These are phyloP conservation scores for Alisma plantagoaquatica DNA, from an alignment of 106 monocot species.

Conservation along the genomic window DNA sequence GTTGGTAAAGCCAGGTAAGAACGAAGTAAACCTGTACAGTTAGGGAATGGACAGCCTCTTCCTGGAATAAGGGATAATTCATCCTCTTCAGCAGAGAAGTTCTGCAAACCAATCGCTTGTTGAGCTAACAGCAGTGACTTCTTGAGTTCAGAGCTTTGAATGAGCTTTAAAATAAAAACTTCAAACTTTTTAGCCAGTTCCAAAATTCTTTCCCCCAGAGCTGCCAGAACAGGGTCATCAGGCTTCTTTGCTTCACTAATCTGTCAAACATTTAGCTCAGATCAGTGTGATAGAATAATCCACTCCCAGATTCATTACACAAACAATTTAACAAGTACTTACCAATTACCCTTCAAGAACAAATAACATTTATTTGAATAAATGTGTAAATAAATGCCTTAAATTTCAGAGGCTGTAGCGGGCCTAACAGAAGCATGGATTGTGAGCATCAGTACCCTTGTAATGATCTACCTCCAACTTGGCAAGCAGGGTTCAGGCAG, in stretches of 20 bases:
- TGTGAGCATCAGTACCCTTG: too few relatives aligned
- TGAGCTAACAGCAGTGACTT: conserved; percentile 26
- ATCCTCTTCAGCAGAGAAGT: background rate
- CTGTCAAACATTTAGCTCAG: too few relatives aligned
- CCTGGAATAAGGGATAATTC: conserved; percentile 12
- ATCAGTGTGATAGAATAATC: too few relatives aligned
- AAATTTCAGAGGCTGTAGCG: too few relatives aligned
- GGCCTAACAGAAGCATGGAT: too few relatives aligned
- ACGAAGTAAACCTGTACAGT: conserved; percentile 39
- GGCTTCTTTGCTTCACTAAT: conserved; percentile 49
- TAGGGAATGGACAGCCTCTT: conserved; percentile 51
- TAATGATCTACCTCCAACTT: too few relatives aligned
- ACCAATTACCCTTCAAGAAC: too few relatives aligned
- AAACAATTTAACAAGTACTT: too few relatives aligned
- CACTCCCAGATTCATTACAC: too few relatives aligned
- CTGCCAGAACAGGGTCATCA: conserved; percentile 65
- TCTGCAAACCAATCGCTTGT: conserved; percentile 30
- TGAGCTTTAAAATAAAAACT: conserved; percentile 52
- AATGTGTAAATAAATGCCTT: too few relatives aligned
- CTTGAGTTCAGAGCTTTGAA: conserved; percentile 35
- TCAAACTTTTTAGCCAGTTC: conserved; percentile 70
- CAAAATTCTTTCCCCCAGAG: conserved; percentile 68
- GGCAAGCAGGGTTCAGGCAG: too few relatives aligned
- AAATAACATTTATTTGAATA: too few relatives aligned
- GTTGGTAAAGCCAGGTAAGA: conserved; percentile 15